Conservation (phyloP, 768 basidiomycete genomes). For the Cystofilobasidium bisporidii region DNA sequence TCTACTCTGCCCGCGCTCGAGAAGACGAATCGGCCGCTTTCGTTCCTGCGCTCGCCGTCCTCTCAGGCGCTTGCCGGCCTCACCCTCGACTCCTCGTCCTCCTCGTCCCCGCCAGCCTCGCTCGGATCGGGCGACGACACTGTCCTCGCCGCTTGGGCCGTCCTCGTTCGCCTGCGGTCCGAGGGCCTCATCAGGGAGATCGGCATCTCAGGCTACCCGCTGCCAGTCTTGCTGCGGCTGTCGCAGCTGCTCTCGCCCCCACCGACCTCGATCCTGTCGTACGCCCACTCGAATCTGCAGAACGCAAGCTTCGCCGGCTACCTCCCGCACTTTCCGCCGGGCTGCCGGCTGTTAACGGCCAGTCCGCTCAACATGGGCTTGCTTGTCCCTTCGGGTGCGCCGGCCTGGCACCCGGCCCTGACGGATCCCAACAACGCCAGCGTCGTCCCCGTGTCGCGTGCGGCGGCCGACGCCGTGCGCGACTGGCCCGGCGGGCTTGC, state of each 20-base stretch:
- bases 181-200: conserved; percentile 37
- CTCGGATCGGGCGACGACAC: conserved; percentile 32
- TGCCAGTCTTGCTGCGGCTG: conserved; percentile 38
- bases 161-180: conserved; percentile 31
- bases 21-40: conserved; percentile 2
- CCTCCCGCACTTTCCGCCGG: conserved; percentile 28
- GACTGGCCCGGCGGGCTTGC: conserved; percentile 31
- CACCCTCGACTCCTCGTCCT: conserved; percentile 13
- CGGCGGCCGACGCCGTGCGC: conserved; percentile 24
- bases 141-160: conserved; percentile 31
- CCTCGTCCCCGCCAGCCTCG: conserved; percentile 4
- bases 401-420: conserved; percentile 38
- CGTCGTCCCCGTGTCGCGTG: conserved; percentile 1
- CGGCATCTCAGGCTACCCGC: conserved; percentile 38
- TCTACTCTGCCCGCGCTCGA: not conserved
- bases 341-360: conserved; percentile 37
- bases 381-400: conserved; percentile 34
- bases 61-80: conserved; percentile 15
- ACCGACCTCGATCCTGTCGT: conserved; percentile 38
- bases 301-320: conserved; percentile 34
- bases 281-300: conserved; percentile 39
- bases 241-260: conserved; percentile 31
- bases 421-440: conserved; percentile 11
- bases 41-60: conserved; percentile 16
- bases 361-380: conserved; percentile 40